Evolutionary conservation across 495 filamentous ascomycete genomes (phyloP).

Genomic region (Astrocystis sublimbata): DNA sequence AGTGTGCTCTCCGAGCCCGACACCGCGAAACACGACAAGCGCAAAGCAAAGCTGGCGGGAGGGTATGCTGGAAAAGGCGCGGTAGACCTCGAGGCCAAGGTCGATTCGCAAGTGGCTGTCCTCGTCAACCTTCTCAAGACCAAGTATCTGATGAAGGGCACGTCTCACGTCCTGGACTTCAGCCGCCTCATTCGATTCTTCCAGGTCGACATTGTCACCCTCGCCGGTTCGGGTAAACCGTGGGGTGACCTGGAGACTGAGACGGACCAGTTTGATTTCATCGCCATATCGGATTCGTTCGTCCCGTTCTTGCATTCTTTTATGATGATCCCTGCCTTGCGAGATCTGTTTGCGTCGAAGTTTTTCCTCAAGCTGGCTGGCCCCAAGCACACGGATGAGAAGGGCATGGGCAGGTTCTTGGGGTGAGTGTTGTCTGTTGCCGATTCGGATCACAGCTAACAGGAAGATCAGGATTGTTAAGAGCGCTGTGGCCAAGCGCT

Average conservation of each 20-base stretch:
- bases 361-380: conserved; percentile 55
- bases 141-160: conserved; percentile 35
- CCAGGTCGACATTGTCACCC: conserved; percentile 53
- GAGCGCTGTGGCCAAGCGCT: conserved; percentile 35
- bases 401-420: conserved; percentile 42
- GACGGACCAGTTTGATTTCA: conserved; percentile 51
- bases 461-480: conserved; percentile 28
- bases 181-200: conserved; percentile 46
- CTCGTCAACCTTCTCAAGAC: conserved; percentile 42
- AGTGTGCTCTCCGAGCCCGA: conserved; percentile 43
- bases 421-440: conserved; percentile 25
- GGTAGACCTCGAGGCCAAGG: conserved; percentile 42
- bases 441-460: conserved; percentile 7
- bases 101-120: conserved; percentile 44
- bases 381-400: conserved; percentile 55
- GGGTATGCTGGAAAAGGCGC: conserved; percentile 56
- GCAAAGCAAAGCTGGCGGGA: conserved; percentile 38
- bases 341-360: conserved; percentile 34
- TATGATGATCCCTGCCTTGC: conserved; percentile 33
- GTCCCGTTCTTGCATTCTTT: conserved; percentile 29
- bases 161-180: conserved; percentile 42
- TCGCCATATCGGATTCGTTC: conserved; percentile 39
- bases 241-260: conserved; percentile 36
- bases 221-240: conserved; percentile 53
- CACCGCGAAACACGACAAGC: conserved; percentile 40